Percentiles rank a stretch among this genome's conserved stretches.
These are phyloP conservation scores for Mycena alexandri DNA, from an alignment of 768 basidiomycete genomes.

Conservation along the genomic window DNA sequence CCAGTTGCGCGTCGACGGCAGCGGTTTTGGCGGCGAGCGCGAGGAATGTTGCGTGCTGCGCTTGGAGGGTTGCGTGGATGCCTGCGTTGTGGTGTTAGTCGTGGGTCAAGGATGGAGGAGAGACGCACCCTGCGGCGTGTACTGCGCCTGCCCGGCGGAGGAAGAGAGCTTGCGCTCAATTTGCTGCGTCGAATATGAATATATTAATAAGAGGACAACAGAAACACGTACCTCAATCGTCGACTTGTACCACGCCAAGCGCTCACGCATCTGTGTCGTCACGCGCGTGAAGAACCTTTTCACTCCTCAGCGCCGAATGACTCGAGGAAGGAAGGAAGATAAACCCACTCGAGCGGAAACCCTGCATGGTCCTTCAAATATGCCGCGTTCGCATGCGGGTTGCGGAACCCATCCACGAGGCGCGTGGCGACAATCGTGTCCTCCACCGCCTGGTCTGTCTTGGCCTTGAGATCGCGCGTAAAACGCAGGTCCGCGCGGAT, in stretches of 20 bases:
- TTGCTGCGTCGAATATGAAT: conserved; percentile 61
- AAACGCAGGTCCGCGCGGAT: conserved; percentile 76
- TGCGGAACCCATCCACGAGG: conserved; percentile 83
- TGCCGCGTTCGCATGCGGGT: conserved; percentile 76
- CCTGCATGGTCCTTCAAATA: conserved; percentile 83
- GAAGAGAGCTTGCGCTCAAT: conserved; percentile 87
- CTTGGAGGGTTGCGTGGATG: conserved; percentile 81
- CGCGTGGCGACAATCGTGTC: conserved; percentile 84
- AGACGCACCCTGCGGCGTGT: conserved; percentile 79
- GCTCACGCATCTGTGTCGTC: conserved; percentile 77
- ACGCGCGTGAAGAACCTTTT: conserved; percentile 79
- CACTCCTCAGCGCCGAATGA: neutral
- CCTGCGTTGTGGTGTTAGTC: conserved; percentile 51
- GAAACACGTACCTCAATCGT: conserved; percentile 75
- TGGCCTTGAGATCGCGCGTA: conserved; percentile 77
- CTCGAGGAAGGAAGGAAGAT: neutral
- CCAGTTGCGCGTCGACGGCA: conserved; percentile 76
- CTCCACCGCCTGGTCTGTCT: conserved; percentile 83
- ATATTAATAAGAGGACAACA: neutral
- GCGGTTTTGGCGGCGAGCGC: conserved; percentile 84
- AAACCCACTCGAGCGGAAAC: conserved; percentile 84
- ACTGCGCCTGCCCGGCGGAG: conserved; percentile 70
- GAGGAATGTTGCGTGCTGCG: conserved; percentile 83
- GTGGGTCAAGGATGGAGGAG: neutral
- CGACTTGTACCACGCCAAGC: conserved; percentile 81